Evolutionary conservation across 2,329 filamentous ascomycete genomes (phyloP), one percentile per base, ranked within the genome.

Genomic region (Sclerotinia subarctica): DNA sequence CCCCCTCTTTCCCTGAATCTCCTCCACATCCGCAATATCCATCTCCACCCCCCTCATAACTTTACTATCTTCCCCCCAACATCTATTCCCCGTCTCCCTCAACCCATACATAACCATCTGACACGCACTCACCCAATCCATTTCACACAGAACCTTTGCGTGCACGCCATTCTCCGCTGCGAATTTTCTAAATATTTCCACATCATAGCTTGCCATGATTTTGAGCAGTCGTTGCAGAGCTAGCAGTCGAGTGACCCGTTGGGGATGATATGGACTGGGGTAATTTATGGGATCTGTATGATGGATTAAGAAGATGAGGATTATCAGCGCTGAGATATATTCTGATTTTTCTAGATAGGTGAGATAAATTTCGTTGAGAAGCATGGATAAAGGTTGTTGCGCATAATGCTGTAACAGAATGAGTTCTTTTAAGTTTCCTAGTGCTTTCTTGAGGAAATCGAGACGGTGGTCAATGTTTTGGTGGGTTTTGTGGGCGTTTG

Each of bases 201-300:
- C 11, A 77, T 72, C 46, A 71, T 76, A 26, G 75, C 82, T 79
- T 0, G 82, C 82, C 0, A 83, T 83, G 68, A 84, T 81, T 69
- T 82, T 80, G 7, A 88, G 76, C 2, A 86, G 77, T 70, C 85
- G 85, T 56, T 82, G 82, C 21, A 88, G 77, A 57, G 82, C 79
- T 64, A 86, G 78, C 15, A 87, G 74, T 15, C 81, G 81, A 73
- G 84, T 85, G 38, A 86, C 78, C 32, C 86, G 79, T 35, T 80
- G 78, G 0, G 81, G 80, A 58, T 83, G 80, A 72, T 86, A 86
- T 0, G 84, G 83, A 67, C 82, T 80, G 17, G 81, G 78, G 64
- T 81, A 79, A 53, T 81, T 82, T 73, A 82, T 83, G 0, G 85
- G 82, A 44, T 87, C 83, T 71, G 81, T 80, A 29, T 80, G 70